A percentile compares a stretch with the other conserved stretches of the same genome.
Evolutionary conservation across 2,329 filamentous ascomycete species (phyloP).

Genomic region (Hyphodiscus sp.): DNA sequence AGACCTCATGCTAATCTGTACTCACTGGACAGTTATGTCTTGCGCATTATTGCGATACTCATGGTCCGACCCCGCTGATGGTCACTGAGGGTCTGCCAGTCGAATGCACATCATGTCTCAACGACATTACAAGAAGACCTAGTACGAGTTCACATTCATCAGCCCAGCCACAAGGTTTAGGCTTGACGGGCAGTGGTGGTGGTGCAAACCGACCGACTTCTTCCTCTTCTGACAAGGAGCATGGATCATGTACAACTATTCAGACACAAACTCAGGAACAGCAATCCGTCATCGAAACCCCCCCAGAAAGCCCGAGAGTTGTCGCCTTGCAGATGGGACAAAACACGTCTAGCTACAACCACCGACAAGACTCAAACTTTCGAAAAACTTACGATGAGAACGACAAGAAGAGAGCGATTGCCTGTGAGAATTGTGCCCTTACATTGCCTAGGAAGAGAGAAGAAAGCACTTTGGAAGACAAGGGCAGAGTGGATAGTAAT

Average conservation of each 20-base stretch:
- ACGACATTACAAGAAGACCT: constrained; percentile 31
- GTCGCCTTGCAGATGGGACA: constrained; percentile 30
- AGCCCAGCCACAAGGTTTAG: constrained; percentile 17
- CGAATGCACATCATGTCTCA: constrained; percentile 53
- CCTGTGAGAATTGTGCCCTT: constrained; percentile 63
- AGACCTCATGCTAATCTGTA: constrained; percentile 13
- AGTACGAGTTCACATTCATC: constrained; percentile 24
- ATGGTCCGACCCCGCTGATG: constrained; percentile 64
- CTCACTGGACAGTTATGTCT: constrained; percentile 50
- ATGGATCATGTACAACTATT: constrained; percentile 1
- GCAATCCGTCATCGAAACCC: constrained; percentile 43
- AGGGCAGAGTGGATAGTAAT: constrained; percentile 15
- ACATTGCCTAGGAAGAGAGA: constrained; percentile 48
- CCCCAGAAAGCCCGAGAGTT: constrained; percentile 49
- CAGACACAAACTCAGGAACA: constrained; percentile 18
- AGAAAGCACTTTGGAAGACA: constrained; percentile 16
- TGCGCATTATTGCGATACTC: constrained; percentile 64
- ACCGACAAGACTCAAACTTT: constrained; percentile 52
- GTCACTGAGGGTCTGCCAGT: constrained; percentile 61
- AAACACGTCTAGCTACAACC: constrained; percentile 16
- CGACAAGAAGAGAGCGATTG: constrained; percentile 56
- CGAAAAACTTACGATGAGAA: constrained; percentile 58
- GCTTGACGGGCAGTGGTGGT: constrained; percentile 6
- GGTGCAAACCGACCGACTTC: constrained; percentile 12
- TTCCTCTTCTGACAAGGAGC: constrained; percentile 14